phyloP scores from a whole-genome alignment of 2,329 filamentous ascomycete species.

The Laburnicola sp. region DNA sequence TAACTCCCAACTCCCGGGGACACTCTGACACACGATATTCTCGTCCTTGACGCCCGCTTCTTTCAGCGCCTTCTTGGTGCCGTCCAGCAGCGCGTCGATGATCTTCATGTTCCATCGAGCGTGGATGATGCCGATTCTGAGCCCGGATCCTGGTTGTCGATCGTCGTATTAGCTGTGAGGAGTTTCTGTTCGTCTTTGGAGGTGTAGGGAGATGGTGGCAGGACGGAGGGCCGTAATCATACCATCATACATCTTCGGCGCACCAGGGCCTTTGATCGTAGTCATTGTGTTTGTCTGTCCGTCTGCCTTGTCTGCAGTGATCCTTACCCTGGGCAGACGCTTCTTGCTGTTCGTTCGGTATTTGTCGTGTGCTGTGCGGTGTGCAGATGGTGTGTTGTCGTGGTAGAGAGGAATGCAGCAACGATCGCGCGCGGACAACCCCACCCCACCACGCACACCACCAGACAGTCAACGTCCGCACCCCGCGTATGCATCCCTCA shows the following conservation, averaged over 20 bases:
- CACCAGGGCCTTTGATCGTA: slow-evolving; percentile 65
- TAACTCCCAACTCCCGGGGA: slow-evolving; percentile 93
- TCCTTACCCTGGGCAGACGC: too few species aligned
- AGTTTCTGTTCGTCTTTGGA: background rate
- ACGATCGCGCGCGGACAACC: slow-evolving; percentile 13
- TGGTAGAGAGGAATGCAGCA: slow-evolving; percentile 32
- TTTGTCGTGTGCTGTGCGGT: too few species aligned
- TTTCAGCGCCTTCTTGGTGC: slow-evolving; percentile 76
- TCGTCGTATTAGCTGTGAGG: slow-evolving; percentile 10
- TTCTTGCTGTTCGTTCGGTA: background rate
- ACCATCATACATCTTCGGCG: slow-evolving; percentile 62
- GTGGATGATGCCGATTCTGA: slow-evolving; percentile 94
- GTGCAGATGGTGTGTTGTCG: background rate
- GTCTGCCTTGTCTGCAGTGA: too few species aligned
- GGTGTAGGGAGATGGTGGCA: slow-evolving; percentile 8
- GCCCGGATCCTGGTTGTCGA: slow-evolving; percentile 51
- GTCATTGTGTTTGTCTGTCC: slow-evolving; percentile 46
- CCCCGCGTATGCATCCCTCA: background rate
- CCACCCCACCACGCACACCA: slow-evolving; percentile 6
- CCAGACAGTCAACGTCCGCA: slow-evolving; percentile 3
- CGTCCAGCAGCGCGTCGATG: slow-evolving; percentile 81
- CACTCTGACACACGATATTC: slow-evolving; percentile 86
- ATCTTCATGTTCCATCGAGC: slow-evolving; percentile 92
- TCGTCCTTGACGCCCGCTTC: slow-evolving; percentile 79
- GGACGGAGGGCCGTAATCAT: slow-evolving; percentile 23